Conservation (phyloP, 805 yeast species). For the Hagleromyces aurorensis region DNA sequence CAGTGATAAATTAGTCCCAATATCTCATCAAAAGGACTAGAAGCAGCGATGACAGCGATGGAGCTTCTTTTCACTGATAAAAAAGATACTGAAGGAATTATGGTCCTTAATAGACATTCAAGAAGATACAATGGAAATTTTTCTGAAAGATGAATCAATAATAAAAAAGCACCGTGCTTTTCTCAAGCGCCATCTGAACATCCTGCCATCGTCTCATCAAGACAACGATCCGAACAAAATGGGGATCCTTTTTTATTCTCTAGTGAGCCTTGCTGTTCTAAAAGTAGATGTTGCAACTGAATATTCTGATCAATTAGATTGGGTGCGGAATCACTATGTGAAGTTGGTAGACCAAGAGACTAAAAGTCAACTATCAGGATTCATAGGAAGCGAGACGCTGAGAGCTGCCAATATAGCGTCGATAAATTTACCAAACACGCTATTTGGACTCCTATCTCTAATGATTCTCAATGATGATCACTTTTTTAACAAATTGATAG, state of each 20-base stretch:
- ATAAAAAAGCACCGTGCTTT: slow-evolving; percentile 33
- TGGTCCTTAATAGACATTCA: no score
- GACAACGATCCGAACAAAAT: slow-evolving; percentile 61
- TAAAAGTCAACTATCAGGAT: slow-evolving; percentile 21
- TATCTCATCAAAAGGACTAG: no score
- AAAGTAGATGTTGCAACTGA: slow-evolving; percentile 21
- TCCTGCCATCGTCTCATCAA: slow-evolving; percentile 51
- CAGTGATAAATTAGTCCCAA: no score
- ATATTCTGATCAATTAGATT: slow-evolving; percentile 28
- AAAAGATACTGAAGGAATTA: no score
- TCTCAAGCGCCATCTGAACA: slow-evolving; percentile 42
- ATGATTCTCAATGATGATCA: slow-evolving; percentile 45
- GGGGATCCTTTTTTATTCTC: slow-evolving; percentile 62
- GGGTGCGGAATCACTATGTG: slow-evolving; percentile 20
- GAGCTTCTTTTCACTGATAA: no score
- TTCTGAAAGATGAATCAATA: not conserved
- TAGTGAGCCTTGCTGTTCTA: slow-evolving; percentile 41
- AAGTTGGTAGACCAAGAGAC: slow-evolving; percentile 28
- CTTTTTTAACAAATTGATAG: slow-evolving; percentile 31
- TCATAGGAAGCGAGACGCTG: slow-evolving; percentile 18
- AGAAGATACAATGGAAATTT: no score
- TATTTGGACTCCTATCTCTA: slow-evolving; percentile 54
- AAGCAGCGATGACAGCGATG: no score
- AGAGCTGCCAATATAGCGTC: slow-evolving; percentile 19
- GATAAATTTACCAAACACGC: slow-evolving; percentile 66